Evolutionary conservation across 148 eudicot species (phyloP).

Genomic region (Fagopyrum tataricum): DNA sequence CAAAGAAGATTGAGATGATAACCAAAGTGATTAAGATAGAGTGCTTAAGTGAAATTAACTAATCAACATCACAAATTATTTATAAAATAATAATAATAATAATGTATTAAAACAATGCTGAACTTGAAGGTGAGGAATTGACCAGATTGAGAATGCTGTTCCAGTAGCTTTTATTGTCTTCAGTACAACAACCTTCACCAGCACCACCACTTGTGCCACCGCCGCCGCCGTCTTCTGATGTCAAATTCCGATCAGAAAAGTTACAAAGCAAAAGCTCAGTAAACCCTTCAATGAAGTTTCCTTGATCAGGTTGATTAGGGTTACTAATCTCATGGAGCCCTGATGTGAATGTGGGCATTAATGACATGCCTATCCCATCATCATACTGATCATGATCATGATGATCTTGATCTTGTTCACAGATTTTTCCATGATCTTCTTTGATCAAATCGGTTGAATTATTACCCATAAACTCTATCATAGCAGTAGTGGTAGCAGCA

Average conservation of each 20-base stretch:
- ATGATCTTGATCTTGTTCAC: constrained; percentile 10
- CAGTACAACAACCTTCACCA: constrained; percentile 23
- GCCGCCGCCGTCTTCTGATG: constrained; percentile 16
- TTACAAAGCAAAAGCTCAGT: constrained; percentile 62
- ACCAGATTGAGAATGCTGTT: constrained; percentile 77
- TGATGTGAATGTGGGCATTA: constrained; percentile 20
- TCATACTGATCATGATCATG: constrained; percentile 10
- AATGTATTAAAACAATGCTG: constrained; percentile 43
- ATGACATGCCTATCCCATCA: constrained; percentile 25
- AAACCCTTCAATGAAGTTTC: constrained; percentile 51
- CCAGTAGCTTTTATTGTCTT: constrained; percentile 84
- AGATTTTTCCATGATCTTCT: constrained; percentile 26
- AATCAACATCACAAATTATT: constrained; percentile 8
- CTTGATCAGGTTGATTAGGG: constrained; percentile 15
- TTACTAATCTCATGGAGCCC: constrained; percentile 20
- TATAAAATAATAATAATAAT: background rate
- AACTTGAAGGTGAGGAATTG: constrained; percentile 64
- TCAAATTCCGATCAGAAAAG: constrained; percentile 17
- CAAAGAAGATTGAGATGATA: background rate
- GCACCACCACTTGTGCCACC: constrained; percentile 16
- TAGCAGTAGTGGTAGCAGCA: constrained; percentile 17
- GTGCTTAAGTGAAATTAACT: background rate
- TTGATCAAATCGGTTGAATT: constrained; percentile 22
- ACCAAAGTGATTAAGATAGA: constrained; percentile 7
- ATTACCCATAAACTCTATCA: constrained; percentile 45